Conservation (phyloP, 352 stramenopile genomes). For the Phytophthora boehmeriae region DNA sequence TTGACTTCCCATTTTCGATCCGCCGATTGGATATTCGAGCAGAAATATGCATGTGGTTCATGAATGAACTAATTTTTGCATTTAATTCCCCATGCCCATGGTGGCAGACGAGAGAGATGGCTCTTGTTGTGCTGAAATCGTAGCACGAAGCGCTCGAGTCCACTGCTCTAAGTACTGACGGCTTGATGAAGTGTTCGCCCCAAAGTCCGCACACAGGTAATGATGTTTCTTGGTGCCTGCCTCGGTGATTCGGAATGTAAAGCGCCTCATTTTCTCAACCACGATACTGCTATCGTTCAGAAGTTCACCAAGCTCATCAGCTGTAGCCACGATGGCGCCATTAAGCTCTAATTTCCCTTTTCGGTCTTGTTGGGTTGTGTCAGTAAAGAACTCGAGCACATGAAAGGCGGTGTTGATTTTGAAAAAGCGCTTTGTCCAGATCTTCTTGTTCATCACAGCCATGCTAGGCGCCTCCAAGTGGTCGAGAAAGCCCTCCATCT, state of each 20-base stretch:
- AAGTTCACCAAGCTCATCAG: slow-evolving; percentile 63
- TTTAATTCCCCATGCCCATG: slow-evolving; percentile 49
- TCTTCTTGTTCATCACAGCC: slow-evolving; percentile 39
- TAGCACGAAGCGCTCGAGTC: slow-evolving; percentile 44
- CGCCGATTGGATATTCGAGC: slow-evolving; percentile 40
- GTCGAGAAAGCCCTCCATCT: slow-evolving; percentile 70
- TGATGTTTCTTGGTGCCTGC: slow-evolving; percentile 36
- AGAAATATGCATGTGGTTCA: slow-evolving; percentile 60
- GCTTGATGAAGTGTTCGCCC: slow-evolving; percentile 29
- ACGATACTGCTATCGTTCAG: slow-evolving; percentile 31
- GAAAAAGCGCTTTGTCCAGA: slow-evolving; percentile 58
- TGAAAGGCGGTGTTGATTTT: slow-evolving; percentile 53
- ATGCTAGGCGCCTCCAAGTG: slow-evolving; percentile 43
- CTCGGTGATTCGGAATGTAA: slow-evolving; percentile 68
- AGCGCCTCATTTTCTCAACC: slow-evolving; percentile 64
- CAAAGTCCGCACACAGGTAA: slow-evolving; percentile 64
- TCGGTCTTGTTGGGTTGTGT: slow-evolving; percentile 47
- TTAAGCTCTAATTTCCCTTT: slow-evolving; percentile 49
- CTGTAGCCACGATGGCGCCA: slow-evolving; percentile 48
- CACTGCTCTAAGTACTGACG: slow-evolving; percentile 56
- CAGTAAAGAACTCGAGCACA: slow-evolving; percentile 64
- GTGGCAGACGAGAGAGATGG: not conserved
- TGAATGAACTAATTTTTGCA: slow-evolving; percentile 42
- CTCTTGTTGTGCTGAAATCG: slow-evolving; percentile 3
- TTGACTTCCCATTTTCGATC: slow-evolving; percentile 28